These are phyloP conservation scores for Solanum clarkiae DNA, from an alignment of 257 asterid genomes.

Conservation along the genomic window DNA sequence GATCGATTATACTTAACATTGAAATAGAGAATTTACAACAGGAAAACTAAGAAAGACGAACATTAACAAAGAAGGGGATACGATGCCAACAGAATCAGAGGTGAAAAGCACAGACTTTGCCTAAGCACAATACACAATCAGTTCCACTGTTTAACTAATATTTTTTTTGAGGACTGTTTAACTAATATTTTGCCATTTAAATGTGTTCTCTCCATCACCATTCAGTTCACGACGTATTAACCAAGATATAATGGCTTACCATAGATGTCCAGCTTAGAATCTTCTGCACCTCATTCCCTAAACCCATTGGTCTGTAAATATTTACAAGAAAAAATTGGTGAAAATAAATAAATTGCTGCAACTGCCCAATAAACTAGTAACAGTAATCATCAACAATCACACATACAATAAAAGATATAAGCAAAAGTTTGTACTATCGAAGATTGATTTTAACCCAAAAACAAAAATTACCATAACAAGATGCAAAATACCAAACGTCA, in stretches of 20 bases:
- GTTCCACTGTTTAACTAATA: not conserved
- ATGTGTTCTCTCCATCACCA: too few relatives aligned
- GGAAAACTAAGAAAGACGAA: not conserved
- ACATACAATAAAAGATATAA: not conserved
- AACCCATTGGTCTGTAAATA: constrained; percentile 15
- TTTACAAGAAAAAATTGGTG: not conserved
- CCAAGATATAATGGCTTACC: constrained; percentile 7
- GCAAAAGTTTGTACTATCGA: not conserved
- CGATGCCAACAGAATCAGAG: not conserved
- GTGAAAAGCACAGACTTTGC: not conserved
- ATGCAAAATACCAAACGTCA: not conserved
- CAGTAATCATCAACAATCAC: not conserved
- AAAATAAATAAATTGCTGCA: not conserved
- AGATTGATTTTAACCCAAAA: not conserved
- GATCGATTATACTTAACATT: not conserved
- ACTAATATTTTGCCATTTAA: too few relatives aligned
- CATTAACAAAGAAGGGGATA: not conserved
- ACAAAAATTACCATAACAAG: not conserved
- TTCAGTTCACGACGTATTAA: not conserved
- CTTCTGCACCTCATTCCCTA: constrained; percentile 16
- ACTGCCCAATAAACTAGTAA: not conserved
- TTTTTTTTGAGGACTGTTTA: not conserved
- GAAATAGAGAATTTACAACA: not conserved
- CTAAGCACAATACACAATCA: not conserved
- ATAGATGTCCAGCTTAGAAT: constrained; percentile 6